Evolutionary conservation across 164 flowering plant species (phyloP).

Genomic region (Malania oleifera): DNA sequence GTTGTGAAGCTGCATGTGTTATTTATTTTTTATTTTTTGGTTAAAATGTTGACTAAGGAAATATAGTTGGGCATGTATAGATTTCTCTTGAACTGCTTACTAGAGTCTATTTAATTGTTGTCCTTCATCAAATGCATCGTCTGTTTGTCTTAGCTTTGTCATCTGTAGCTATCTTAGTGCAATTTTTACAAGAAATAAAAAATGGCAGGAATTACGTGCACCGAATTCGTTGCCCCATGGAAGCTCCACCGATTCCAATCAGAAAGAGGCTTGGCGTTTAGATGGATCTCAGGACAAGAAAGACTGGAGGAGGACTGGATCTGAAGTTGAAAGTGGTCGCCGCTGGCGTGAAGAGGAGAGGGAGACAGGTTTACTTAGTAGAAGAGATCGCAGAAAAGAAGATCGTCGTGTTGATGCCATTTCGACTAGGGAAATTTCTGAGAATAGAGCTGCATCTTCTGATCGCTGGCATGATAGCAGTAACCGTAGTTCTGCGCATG

Average conservation of each 20-base stretch:
- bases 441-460: constrained; percentile 48
- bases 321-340: constrained; percentile 59
- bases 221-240: constrained; percentile 32
- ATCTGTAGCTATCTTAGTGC: neutral
- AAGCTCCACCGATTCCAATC: constrained; percentile 32
- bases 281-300: constrained; percentile 77
- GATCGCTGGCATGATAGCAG: constrained; percentile 73
- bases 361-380: constrained; percentile 73
- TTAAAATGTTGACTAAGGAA: no score
- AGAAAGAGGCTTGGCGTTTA: constrained; percentile 68
- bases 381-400: constrained; percentile 75
- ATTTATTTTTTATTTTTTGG: neutral
- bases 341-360: constrained; percentile 99
- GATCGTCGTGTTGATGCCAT: constrained; percentile 61
- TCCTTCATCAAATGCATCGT: no score
- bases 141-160: neutral
- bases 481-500: constrained; percentile 55
- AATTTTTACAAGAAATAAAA: neutral
- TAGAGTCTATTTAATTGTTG: neutral
- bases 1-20: no score
- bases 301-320: constrained; percentile 57
- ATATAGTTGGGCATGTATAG: no score
- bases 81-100: neutral
- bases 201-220: constrained; percentile 50
- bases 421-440: constrained; percentile 41